Conservation (phyloP, 805 yeast genomes). For the Saturnispora dispora region DNA sequence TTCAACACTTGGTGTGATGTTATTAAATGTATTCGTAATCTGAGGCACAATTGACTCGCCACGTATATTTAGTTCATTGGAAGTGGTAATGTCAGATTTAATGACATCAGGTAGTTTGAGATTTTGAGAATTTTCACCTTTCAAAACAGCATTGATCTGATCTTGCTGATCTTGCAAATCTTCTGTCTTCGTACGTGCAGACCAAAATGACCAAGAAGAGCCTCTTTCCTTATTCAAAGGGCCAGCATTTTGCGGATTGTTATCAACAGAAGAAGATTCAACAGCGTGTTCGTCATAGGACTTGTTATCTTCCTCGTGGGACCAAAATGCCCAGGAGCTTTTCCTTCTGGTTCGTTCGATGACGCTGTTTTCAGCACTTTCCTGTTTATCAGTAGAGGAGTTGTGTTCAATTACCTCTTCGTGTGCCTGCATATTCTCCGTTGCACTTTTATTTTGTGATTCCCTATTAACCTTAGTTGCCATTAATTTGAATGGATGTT, state of each 20-base stretch:
- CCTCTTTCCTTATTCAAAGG: constrained; percentile 10
- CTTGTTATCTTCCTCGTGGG: not conserved
- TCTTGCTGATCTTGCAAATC: not conserved
- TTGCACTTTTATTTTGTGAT: not conserved
- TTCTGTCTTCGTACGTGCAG: constrained; percentile 4
- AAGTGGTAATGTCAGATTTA: constrained; percentile 9
- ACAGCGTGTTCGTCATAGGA: not conserved
- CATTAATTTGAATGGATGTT: not conserved
- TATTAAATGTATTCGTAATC: constrained; percentile 13
- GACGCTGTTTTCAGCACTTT: not conserved
- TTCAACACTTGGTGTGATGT: constrained; percentile 24
- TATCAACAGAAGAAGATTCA: not conserved
- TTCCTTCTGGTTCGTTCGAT: constrained; percentile 8
- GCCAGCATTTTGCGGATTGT: constrained; percentile 9
- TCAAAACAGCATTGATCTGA: not conserved
- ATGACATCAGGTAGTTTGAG: constrained; percentile 6
- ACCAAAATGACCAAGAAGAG: constrained; percentile 26
- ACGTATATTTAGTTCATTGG: not conserved
- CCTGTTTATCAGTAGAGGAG: not conserved
- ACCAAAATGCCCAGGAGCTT: constrained; percentile 24
- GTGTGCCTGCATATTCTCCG: not conserved
- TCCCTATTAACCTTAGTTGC: not conserved
- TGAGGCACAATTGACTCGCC: not conserved
- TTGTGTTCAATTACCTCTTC: not conserved
- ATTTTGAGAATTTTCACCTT: not conserved